A percentile compares a stretch with the other conserved stretches of the same genome.
These are phyloP conservation scores for Tripterygium wilfordii DNA, from an alignment of 177 flowering plant species.

Conservation along the genomic window DNA sequence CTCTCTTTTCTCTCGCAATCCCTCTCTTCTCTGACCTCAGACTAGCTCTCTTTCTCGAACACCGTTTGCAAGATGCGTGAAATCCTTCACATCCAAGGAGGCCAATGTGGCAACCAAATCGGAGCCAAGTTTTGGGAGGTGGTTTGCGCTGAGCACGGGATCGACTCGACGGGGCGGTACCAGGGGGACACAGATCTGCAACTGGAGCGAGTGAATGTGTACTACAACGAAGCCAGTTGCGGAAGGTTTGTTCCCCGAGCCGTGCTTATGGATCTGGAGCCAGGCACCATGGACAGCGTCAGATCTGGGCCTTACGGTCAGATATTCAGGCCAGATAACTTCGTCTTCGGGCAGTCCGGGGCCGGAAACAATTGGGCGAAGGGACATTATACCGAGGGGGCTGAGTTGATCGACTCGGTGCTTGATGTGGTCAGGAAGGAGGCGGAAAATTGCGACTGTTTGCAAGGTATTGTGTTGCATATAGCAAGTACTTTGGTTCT, in stretches of 20 bases:
- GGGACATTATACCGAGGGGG: conserved; percentile 63
- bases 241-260: conserved; percentile 60
- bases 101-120: conserved; percentile 69
- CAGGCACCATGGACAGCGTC: conserved; percentile 62
- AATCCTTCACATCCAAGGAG: conserved; percentile 61
- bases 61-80: conserved; percentile 70
- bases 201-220: conserved; percentile 59
- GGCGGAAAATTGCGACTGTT: conserved; percentile 56
- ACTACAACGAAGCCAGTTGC: conserved; percentile 67
- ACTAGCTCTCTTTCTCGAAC: no score
- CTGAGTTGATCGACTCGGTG: conserved; percentile 54
- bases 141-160: conserved; percentile 62
- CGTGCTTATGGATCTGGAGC: conserved; percentile 62
- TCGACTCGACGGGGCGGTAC: conserved; percentile 53
- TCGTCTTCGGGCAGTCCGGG: conserved; percentile 60
- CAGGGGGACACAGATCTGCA: conserved; percentile 45
- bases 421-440: conserved; percentile 63
- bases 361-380: no score
- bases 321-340: conserved; percentile 63
- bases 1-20: no score
- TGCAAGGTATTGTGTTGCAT: conserved; percentile 48
- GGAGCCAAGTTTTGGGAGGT: no score
- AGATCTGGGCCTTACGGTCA: conserved; percentile 65
- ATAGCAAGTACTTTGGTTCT: no score
- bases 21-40: no score